phyloP scores from a whole-genome alignment of 1,284 basidiomycete genomes.

The Peniophora sp. region DNA sequence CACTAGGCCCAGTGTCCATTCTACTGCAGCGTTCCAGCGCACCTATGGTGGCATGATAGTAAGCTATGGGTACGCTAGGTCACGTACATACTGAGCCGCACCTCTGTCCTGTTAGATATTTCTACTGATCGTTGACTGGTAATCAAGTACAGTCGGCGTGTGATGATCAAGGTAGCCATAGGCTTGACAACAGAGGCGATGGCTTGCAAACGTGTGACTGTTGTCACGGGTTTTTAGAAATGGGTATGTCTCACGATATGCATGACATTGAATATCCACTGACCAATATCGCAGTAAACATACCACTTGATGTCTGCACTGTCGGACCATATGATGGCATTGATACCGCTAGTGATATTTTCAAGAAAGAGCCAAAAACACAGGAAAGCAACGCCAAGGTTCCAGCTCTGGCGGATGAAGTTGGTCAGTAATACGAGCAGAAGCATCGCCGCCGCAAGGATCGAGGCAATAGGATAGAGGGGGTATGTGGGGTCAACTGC shows the following conservation, averaged over 20 bases:
- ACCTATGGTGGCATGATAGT: background rate
- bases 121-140: background rate
- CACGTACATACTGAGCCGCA: background rate
- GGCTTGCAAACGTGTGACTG: background rate
- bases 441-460: background rate
- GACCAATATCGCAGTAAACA: conserved; percentile 1
- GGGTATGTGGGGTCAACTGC: background rate
- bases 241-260: background rate
- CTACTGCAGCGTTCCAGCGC: background rate
- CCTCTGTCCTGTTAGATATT: background rate
- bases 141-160: background rate
- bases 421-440: background rate
- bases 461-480: background rate
- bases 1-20: background rate
- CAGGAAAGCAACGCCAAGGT: background rate
- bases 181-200: background rate
- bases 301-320: background rate
- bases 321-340: background rate
- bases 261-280: background rate
- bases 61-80: background rate
- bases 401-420: background rate
- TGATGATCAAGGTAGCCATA: background rate
- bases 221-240: background rate
- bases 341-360: background rate
- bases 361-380: background rate